These are phyloP conservation scores for Candida verbasci DNA, from an alignment of 805 yeast genomes.

Conservation along the genomic window DNA sequence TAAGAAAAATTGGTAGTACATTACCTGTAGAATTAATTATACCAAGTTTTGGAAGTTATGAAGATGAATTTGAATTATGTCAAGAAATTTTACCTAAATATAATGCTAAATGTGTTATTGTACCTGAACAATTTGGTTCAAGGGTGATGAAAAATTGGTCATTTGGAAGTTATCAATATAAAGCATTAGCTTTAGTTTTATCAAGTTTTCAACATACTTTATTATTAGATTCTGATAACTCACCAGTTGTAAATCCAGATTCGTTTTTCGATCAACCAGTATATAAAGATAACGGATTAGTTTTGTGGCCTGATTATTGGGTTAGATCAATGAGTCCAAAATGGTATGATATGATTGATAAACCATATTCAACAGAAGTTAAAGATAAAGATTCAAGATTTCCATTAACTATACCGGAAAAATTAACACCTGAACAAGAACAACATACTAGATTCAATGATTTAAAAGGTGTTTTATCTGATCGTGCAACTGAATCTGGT, in stretches of 20 bases:
- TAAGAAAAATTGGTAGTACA: conserved; percentile 37
- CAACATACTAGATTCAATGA: conserved; percentile 26
- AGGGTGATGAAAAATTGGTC: conserved; percentile 14
- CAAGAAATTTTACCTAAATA: conserved; percentile 36
- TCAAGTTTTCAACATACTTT: conserved; percentile 50
- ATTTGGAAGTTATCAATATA: conserved; percentile 46
- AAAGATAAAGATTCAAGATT: conserved; percentile 28
- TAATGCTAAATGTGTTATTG: conserved; percentile 44
- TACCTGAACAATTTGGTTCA: conserved; percentile 22
- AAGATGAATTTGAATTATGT: conserved; percentile 37
- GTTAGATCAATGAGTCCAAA: conserved; percentile 59
- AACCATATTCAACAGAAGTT: conserved; percentile 10
- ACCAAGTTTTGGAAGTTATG: conserved; percentile 41
- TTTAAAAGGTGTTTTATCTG: conserved; percentile 52
- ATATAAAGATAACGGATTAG: conserved; percentile 44
- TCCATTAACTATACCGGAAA: conserved; percentile 26
- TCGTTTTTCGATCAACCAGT: conserved; percentile 41
- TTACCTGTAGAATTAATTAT: conserved; percentile 50
- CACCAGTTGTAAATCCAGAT: conserved; percentile 39
- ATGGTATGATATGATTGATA: conserved; percentile 44
- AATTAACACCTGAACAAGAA: conserved; percentile 30
- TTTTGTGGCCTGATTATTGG: conserved; percentile 71
- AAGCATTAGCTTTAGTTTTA: conserved; percentile 54
- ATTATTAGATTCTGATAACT: conserved; percentile 50
- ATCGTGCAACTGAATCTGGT: conserved; percentile 67